Conservation (phyloP, 208 protist genomes). For the Trypanosoma grayi region DNA sequence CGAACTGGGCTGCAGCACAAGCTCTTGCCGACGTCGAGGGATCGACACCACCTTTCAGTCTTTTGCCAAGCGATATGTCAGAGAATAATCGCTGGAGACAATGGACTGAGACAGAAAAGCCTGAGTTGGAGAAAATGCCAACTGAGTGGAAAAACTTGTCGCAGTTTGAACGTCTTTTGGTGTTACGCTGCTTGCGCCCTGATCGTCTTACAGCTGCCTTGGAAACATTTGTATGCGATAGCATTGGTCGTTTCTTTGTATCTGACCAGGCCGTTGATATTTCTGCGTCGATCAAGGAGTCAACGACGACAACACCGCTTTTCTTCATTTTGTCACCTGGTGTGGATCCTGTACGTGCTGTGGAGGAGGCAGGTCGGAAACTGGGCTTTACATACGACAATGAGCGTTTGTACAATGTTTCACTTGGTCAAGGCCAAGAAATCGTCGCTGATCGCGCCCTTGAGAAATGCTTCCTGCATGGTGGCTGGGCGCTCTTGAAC, state of each 20-base stretch:
- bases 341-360: conserved; percentile 96
- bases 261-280: conserved; percentile 94
- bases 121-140: conserved; percentile 91
- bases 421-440: conserved; percentile 98
- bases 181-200: conserved; percentile 95
- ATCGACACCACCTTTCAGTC: conserved; percentile 81
- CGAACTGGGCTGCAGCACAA: conserved; percentile 91
- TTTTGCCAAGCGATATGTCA: conserved; percentile 85
- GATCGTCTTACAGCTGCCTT: conserved; percentile 96
- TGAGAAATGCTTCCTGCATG: conserved; percentile 89
- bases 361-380: conserved; percentile 94
- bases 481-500: conserved; percentile 97
- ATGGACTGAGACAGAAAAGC: conserved; percentile 92
- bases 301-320: conserved; percentile 92
- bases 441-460: conserved; percentile 95
- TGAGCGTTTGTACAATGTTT: conserved; percentile 95
- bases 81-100: conserved; percentile 92
- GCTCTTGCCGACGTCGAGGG: conserved; percentile 91
- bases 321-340: conserved; percentile 99
- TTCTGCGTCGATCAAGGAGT: conserved; percentile 93
- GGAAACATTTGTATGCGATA: conserved; percentile 90
- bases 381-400: conserved; percentile 95
- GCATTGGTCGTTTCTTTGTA: conserved; percentile 95
- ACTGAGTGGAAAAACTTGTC: conserved; percentile 95
- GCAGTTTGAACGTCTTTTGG: conserved; percentile 95